These are phyloP conservation scores for Eutypella sp. DNA, from an alignment of 2,329 filamentous ascomycete species.

Conservation along the genomic window DNA sequence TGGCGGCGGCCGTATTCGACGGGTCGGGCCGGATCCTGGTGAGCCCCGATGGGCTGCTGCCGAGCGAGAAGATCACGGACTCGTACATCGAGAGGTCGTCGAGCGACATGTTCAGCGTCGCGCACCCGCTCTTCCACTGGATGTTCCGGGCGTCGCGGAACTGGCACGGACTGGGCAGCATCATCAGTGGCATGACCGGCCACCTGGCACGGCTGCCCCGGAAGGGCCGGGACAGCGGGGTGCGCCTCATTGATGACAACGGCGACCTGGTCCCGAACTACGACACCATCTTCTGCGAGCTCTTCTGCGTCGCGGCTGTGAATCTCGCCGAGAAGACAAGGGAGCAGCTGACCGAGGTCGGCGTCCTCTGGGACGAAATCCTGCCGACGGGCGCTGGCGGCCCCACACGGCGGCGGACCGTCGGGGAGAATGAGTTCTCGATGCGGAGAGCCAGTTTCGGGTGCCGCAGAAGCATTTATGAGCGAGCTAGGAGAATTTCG, in stretches of 20 bases:
- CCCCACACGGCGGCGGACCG: slow-evolving; percentile 16
- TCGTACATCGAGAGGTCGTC: slow-evolving; percentile 66
- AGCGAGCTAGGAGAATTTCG: slow-evolving; percentile 15
- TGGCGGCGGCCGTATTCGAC: slow-evolving; percentile 63
- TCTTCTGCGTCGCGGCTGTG: slow-evolving; percentile 75
- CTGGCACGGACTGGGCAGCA: slow-evolving; percentile 63
- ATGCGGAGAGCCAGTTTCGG: too few relatives aligned
- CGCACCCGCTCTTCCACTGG: slow-evolving; percentile 81
- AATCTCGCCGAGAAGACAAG: slow-evolving; percentile 66
- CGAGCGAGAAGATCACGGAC: slow-evolving; percentile 72
- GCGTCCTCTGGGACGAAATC: slow-evolving; percentile 72
- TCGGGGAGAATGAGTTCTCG: slow-evolving; percentile 4
- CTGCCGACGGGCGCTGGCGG: slow-evolving; percentile 53
- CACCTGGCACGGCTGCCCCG: slow-evolving; percentile 56
- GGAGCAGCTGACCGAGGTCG: slow-evolving; percentile 57
- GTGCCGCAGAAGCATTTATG: too few relatives aligned
- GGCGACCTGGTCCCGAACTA: slow-evolving; percentile 62
- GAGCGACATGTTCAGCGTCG: slow-evolving; percentile 69
- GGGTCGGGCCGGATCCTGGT: slow-evolving; percentile 62
- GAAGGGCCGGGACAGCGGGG: slow-evolving; percentile 30
- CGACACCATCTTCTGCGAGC: slow-evolving; percentile 71
- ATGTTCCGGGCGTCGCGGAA: slow-evolving; percentile 76
- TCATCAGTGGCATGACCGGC: slow-evolving; percentile 67
- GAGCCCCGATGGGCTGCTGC: slow-evolving; percentile 63
- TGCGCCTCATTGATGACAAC: slow-evolving; percentile 47